Percentiles rank a stretch among this genome's conserved stretches.
These are phyloP conservation scores for Cyclostephanos invisitatus DNA, from an alignment of 108 stramenopile genomes.

Conservation along the genomic window DNA sequence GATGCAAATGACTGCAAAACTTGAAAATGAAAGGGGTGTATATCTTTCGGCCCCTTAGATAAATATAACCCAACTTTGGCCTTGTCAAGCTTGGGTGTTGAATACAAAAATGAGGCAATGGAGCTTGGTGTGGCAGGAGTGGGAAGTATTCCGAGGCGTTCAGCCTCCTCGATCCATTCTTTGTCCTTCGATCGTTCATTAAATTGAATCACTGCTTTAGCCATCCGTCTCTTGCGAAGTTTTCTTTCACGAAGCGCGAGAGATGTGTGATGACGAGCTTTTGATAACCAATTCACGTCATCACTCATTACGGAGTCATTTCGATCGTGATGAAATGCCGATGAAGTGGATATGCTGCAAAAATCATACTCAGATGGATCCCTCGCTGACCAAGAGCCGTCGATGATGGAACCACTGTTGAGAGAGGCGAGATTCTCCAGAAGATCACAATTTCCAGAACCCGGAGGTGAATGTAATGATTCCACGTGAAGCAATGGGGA, in stretches of 20 bases:
- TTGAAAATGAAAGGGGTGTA: slow-evolving; percentile 86
- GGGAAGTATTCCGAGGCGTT: slow-evolving; percentile 65
- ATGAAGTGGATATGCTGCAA: slow-evolving; percentile 27
- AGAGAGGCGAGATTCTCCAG: slow-evolving; percentile 21
- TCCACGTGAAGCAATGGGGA: background rate
- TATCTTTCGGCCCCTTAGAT: slow-evolving; percentile 85
- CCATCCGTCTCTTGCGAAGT: slow-evolving; percentile 74
- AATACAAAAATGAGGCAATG: slow-evolving; percentile 83
- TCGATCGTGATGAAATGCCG: slow-evolving; percentile 19
- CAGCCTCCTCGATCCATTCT: slow-evolving; percentile 81
- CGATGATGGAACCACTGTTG: background rate
- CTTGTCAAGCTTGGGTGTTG: slow-evolving; percentile 89
- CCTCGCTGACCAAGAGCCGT: background rate
- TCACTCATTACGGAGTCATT: slow-evolving; percentile 49
- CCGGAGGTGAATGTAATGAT: slow-evolving; percentile 22
- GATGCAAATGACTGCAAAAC: slow-evolving; percentile 69
- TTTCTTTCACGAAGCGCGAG: slow-evolving; percentile 77
- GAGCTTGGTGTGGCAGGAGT: slow-evolving; percentile 49
- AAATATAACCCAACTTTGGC: slow-evolving; percentile 88
- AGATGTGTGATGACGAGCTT: slow-evolving; percentile 39
- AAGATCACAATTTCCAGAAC: slow-evolving; percentile 45
- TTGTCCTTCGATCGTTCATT: slow-evolving; percentile 70
- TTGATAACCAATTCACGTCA: slow-evolving; percentile 36
- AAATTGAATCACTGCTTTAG: slow-evolving; percentile 72
- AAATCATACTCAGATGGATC: slow-evolving; percentile 31